Evolutionary conservation across 805 yeast genomes (phyloP), one percentile per base, ranked within the genome.

Genomic region (Kodamaea restingae): DNA sequence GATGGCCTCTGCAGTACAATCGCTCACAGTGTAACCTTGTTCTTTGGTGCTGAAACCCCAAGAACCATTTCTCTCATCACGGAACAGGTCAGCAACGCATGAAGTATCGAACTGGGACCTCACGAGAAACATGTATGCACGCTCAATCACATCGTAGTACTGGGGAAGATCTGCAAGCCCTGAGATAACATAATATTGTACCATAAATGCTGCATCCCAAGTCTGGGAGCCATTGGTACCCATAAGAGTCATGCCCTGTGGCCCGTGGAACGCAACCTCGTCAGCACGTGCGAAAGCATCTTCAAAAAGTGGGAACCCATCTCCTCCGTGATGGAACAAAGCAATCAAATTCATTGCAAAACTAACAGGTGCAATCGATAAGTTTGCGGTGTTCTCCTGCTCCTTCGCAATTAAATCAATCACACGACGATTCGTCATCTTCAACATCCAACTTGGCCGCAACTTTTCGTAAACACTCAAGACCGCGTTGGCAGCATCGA

Each of bases 161-260:
- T 81, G 79, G 1, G 84, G 80, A 24, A 69, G 50, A 20, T 80
- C 83, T 2, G 86, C 90, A 25, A 90, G 61, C 0, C 95, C 96
- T 0, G 95, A 85, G 52, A 75, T 67, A 43, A 87, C 80, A 45
- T 78, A 74, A 52, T 87, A 86, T 56, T 93, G 98, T 18, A 93
- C 70, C 40, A 86, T 84, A 65, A 93, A 91, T 0, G 97, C 90
- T 18, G 82, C 81, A 60, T 93, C 99, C 98, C 99, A 93, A 1
- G 84, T 90, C 62, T 93, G 99, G 0, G 86, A 87, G 17, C 99
- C 99, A 60, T 93, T 93, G 0, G 99, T 93, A 2, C 99, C 99
- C 86, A 84, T 87, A 41, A 87, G 84, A 2, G 91, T 77, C 80
- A 93, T 73, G 4, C 99, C 99, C 55, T 84, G 84, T 0, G 88